Evolutionary conservation across 306 rosid genomes (phyloP).

Genomic region (Inga oerstediana): DNA sequence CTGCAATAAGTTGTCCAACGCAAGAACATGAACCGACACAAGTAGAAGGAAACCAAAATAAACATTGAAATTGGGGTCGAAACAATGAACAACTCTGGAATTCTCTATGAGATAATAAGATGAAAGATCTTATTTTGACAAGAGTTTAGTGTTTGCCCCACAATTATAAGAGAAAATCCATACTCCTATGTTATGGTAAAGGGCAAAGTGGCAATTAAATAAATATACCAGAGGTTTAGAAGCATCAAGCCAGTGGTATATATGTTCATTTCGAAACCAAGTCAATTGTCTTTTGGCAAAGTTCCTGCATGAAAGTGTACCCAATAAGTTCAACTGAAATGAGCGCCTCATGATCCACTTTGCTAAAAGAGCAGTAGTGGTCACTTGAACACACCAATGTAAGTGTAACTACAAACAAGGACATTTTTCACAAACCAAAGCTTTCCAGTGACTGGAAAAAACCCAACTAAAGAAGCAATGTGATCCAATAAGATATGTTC

Average conservation of each 20-base stretch:
- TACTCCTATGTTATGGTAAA: neutral
- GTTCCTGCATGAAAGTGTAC: constrained; percentile 59
- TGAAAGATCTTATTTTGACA: neutral
- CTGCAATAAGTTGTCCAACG: constrained; percentile 47
- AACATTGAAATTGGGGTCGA: neutral
- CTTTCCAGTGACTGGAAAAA: too few relatives aligned
- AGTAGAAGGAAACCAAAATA: constrained; percentile 4
- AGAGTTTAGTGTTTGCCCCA: neutral
- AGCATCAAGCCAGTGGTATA: constrained; percentile 95
- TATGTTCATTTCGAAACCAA: constrained; percentile 86
- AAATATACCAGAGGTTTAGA: constrained; percentile 79
- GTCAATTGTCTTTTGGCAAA: constrained; percentile 91
- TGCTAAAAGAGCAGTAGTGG: neutral
- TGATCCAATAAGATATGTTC: neutral
- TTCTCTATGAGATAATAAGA: neutral
- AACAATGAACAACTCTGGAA: neutral
- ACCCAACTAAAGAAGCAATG: too few relatives aligned
- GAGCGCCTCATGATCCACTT: neutral
- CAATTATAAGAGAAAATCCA: neutral
- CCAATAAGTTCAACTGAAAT: neutral
- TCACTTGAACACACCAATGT: too few relatives aligned
- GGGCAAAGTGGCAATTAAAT: constrained; percentile 20
- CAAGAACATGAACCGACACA: neutral
- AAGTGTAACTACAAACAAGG: too few relatives aligned
- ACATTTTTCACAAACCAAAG: too few relatives aligned